Evolutionary conservation across 768 basidiomycete genomes (phyloP).

Genomic region (Leccinellum rugosiceps): DNA sequence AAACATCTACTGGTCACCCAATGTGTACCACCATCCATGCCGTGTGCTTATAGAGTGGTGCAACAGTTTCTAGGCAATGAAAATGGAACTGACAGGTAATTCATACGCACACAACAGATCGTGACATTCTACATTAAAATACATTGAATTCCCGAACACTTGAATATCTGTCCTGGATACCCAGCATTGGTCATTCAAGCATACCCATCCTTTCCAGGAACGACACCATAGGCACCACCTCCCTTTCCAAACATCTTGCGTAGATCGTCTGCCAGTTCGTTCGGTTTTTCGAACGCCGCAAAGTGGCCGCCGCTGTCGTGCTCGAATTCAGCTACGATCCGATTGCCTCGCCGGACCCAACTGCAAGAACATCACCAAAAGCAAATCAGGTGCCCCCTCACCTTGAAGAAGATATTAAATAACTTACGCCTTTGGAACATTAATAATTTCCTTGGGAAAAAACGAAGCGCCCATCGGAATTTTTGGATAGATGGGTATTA

Average conservation of each 20-base stretch:
- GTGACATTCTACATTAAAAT: not conserved
- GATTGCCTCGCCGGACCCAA: slow-evolving; percentile 39
- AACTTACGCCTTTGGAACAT: slow-evolving; percentile 39
- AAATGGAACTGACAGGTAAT: not conserved
- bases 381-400: not conserved
- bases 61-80: not conserved
- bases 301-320: slow-evolving; percentile 59
- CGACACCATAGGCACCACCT: slow-evolving; percentile 47
- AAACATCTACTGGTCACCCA: too few species aligned
- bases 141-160: not conserved
- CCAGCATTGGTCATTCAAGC: slow-evolving; percentile 1
- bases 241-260: slow-evolving; percentile 55
- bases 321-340: slow-evolving; percentile 45
- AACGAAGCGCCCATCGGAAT: slow-evolving; percentile 49
- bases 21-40: too few species aligned
- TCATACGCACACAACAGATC: not conserved
- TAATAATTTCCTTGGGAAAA: slow-evolving; percentile 49
- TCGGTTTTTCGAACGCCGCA: slow-evolving; percentile 50
- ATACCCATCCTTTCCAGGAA: slow-evolving; percentile 45
- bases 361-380: slow-evolving; percentile 24
- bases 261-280: slow-evolving; percentile 46
- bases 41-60: not conserved
- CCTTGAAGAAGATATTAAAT: rapidly evolving
- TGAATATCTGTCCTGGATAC: too few species aligned
- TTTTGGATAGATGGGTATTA: not conserved